These are phyloP conservation scores for Racocetra persica DNA, from an alignment of 371 early-diverging fungal genomes.

Conservation along the genomic window DNA sequence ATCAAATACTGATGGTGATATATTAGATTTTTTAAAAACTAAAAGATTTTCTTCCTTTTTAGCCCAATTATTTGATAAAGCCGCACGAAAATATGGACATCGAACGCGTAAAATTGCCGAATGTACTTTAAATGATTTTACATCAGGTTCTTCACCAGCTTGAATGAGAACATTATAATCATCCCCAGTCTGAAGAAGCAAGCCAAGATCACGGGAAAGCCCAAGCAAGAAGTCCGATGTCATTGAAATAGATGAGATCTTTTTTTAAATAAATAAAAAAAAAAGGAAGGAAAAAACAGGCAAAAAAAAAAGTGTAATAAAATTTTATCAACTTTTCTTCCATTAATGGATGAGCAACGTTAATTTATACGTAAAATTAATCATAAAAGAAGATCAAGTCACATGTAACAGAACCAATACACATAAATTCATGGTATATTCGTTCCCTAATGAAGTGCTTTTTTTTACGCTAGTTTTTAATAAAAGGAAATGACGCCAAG, in stretches of 20 bases:
- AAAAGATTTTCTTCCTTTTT: constrained; percentile 3
- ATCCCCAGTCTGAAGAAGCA: constrained; percentile 28
- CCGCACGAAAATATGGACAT: constrained; percentile 17
- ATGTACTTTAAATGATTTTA: constrained; percentile 26
- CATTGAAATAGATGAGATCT: not conserved
- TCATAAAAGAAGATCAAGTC: not conserved
- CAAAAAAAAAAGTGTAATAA: not conserved
- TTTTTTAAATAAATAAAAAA: not conserved
- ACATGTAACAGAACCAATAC: not conserved
- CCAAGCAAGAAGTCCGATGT: constrained; percentile 1
- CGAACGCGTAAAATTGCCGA: constrained; percentile 20
- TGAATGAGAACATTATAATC: constrained; percentile 33
- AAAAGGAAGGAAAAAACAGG: not conserved
- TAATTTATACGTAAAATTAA: not conserved
- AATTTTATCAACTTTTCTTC: not conserved
- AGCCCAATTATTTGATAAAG: constrained; percentile 8
- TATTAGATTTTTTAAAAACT: constrained; percentile 27
- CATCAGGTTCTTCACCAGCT: constrained; percentile 4
- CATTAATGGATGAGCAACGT: not conserved
- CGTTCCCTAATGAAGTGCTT: no score
- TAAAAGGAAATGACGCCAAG: no score
- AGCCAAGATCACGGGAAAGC: constrained; percentile 24
- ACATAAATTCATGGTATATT: not conserved
- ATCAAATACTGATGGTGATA: constrained; percentile 26
- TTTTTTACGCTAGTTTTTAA: no score